Conservation (phyloP, 2,329 filamentous ascomycete species). For the Elsinoe fawcettii region DNA sequence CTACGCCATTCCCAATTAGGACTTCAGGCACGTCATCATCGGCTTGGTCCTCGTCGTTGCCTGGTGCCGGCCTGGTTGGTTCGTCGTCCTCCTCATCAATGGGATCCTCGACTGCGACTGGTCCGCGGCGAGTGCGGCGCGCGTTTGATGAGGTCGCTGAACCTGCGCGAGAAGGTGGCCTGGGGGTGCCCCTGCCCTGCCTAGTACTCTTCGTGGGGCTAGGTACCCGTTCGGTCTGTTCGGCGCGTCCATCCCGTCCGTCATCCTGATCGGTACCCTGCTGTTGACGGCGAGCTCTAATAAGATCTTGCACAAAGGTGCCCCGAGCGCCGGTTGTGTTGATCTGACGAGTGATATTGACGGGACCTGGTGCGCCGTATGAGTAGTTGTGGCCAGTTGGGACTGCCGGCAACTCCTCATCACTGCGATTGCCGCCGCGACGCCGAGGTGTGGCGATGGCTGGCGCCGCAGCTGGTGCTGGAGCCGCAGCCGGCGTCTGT, state of each 20-base stretch:
- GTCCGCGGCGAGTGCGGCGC: background rate
- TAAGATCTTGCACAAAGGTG: background rate
- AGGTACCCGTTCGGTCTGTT: background rate
- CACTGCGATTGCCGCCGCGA: conserved; percentile 20
- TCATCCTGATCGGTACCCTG: background rate
- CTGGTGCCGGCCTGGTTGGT: background rate
- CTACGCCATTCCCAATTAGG: background rate
- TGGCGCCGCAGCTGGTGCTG: conserved; percentile 21
- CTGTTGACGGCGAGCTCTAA: background rate
- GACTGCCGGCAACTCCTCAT: conserved; percentile 17
- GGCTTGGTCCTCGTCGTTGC: background rate
- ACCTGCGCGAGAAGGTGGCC: background rate
- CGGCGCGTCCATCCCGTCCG: background rate
- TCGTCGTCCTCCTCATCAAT: conserved; percentile 32
- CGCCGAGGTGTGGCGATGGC: conserved; percentile 15
- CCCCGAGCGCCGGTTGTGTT: conserved; percentile 12
- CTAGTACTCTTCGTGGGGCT: background rate
- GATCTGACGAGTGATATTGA: conserved; percentile 27
- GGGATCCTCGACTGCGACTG: conserved; percentile 19
- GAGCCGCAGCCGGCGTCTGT: conserved; percentile 20
- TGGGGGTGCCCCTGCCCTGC: background rate
- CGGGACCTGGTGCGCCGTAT: conserved; percentile 31
- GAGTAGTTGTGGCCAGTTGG: conserved; percentile 26
- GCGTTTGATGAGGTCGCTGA: background rate
- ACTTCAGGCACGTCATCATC: background rate